Percentiles rank a stretch among this genome's conserved stretches.
These are phyloP conservation scores for Cyclostephanos invisitatus DNA, from an alignment of 108 stramenopile genomes.

Conservation along the genomic window DNA sequence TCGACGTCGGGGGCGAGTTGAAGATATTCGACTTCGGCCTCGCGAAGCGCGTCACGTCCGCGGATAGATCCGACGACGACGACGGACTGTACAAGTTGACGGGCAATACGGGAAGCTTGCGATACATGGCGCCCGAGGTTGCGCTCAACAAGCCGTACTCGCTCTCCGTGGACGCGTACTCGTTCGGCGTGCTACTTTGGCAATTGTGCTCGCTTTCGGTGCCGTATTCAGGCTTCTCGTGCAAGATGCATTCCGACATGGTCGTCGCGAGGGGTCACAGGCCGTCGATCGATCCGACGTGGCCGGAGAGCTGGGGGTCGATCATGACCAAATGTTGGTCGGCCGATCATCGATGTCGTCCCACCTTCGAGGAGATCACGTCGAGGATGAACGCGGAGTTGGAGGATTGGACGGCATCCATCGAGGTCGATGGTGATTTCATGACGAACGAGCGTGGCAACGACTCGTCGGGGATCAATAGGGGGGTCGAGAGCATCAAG, in stretches of 20 bases:
- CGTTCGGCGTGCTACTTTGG: conserved; percentile 87
- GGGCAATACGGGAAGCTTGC: conserved; percentile 80
- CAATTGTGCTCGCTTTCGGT: conserved; percentile 83
- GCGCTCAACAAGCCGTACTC: conserved; percentile 71
- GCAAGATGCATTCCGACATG: conserved; percentile 73
- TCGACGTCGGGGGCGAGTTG: conserved; percentile 59
- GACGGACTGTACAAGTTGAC: conserved; percentile 66
- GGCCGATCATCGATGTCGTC: conserved; percentile 50
- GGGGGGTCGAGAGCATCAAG: conserved; percentile 64
- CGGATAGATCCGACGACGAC: conserved; percentile 49
- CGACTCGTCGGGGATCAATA: conserved; percentile 55
- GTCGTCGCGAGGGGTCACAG: conserved; percentile 74
- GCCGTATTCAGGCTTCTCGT: conserved; percentile 72
- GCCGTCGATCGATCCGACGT: conserved; percentile 69
- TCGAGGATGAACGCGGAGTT: conserved; percentile 61
- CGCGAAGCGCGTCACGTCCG: conserved; percentile 67
- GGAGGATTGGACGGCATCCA: conserved; percentile 44
- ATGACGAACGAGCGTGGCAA: conserved; percentile 41
- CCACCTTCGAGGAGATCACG: conserved; percentile 72
- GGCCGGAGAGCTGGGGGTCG: conserved; percentile 78
- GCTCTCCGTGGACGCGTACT: conserved; percentile 76
- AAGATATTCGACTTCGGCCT: conserved; percentile 89
- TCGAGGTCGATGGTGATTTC: conserved; percentile 24
- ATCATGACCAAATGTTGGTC: conserved; percentile 78
- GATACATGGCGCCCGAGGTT: conserved; percentile 85